Evolutionary conservation across 2,329 filamentous ascomycete genomes (phyloP).

Genomic region (Diplocarpon rosae): DNA sequence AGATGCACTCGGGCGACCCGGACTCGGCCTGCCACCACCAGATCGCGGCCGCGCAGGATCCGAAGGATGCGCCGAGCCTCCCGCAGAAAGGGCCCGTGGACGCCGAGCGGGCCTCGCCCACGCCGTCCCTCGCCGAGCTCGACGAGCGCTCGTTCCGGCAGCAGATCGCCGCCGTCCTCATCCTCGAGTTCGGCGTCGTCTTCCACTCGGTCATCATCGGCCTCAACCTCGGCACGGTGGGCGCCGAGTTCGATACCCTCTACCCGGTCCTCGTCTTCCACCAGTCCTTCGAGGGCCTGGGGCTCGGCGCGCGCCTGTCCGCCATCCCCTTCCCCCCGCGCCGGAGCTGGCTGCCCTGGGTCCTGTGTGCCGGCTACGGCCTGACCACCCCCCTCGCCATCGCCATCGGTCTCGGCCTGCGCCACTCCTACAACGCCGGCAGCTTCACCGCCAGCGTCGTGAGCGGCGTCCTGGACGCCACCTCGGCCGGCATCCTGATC

Average conservation of each 20-base stretch:
- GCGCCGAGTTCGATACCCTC: conserved; percentile 44
- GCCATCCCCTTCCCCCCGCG: conserved; percentile 39
- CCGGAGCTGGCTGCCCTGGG: conserved; percentile 36
- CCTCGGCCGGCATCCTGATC: conserved; percentile 38
- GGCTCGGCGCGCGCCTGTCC: conserved; percentile 49
- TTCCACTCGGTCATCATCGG: conserved; percentile 56
- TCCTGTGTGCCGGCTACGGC: conserved; percentile 37
- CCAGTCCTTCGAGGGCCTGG: conserved; percentile 52
- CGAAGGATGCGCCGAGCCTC: conserved; percentile 12
- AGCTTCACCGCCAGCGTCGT: conserved; percentile 34
- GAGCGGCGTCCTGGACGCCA: conserved; percentile 35
- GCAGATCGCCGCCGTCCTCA: conserved; percentile 36
- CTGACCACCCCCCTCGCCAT: conserved; percentile 42
- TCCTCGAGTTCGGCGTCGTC: conserved; percentile 38
- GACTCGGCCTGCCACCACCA: conserved; percentile 20
- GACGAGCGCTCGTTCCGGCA: conserved; percentile 29
- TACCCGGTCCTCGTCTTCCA: conserved; percentile 53
- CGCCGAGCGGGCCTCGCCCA: conserved; percentile 5
- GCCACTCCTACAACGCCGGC: conserved; percentile 31
- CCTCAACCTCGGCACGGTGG: conserved; percentile 47
- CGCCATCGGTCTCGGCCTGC: conserved; percentile 37
- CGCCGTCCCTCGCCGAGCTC: conserved; percentile 3
- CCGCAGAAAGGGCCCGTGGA: conserved; percentile 17
- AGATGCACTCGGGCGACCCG: conserved; percentile 33
- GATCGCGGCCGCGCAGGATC: conserved; percentile 16